Conservation (phyloP, 176 grass and related monocot genomes). For the Alloteropsis semialata region DNA sequence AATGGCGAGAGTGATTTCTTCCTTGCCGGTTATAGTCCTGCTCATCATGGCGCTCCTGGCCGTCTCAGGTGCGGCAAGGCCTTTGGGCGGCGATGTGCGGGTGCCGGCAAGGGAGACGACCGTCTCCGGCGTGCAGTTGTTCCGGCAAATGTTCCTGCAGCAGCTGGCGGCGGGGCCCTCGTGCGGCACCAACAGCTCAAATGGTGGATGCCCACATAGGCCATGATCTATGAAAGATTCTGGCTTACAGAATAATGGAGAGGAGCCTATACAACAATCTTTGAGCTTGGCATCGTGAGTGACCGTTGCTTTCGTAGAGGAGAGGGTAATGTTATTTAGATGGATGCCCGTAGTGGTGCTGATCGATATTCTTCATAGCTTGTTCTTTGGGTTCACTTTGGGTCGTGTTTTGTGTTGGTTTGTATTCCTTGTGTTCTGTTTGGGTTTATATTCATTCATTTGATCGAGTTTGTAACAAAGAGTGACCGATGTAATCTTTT, state of each 20-base stretch:
- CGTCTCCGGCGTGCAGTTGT: not conserved
- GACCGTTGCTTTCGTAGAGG: not conserved
- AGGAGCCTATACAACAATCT: not conserved
- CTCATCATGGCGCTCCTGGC: not conserved
- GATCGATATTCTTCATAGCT: too few relatives aligned
- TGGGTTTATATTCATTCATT: too few relatives aligned
- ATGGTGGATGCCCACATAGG: conserved; percentile 15
- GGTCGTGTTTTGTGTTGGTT: too few relatives aligned
- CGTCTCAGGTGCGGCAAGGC: not conserved
- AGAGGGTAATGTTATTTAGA: not conserved
- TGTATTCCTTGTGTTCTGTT: too few relatives aligned
- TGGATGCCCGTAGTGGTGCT: not conserved
- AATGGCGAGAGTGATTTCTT: not conserved
- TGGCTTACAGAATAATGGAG: too few relatives aligned
- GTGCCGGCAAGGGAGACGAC: not conserved
- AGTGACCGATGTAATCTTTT: too few relatives aligned
- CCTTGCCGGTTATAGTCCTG: not conserved
- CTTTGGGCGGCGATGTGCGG: not conserved
- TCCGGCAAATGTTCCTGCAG: conserved; percentile 30
- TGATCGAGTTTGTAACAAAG: too few relatives aligned
- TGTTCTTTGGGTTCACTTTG: too few relatives aligned
- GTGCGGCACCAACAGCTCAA: conserved; percentile 31
- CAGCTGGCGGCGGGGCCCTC: conserved; percentile 22
- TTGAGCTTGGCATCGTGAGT: not conserved
- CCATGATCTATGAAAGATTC: conserved; percentile 12